phyloP scores from a whole-genome alignment of 2,329 filamentous ascomycete genomes.

The Zymoseptoria crescenta region DNA sequence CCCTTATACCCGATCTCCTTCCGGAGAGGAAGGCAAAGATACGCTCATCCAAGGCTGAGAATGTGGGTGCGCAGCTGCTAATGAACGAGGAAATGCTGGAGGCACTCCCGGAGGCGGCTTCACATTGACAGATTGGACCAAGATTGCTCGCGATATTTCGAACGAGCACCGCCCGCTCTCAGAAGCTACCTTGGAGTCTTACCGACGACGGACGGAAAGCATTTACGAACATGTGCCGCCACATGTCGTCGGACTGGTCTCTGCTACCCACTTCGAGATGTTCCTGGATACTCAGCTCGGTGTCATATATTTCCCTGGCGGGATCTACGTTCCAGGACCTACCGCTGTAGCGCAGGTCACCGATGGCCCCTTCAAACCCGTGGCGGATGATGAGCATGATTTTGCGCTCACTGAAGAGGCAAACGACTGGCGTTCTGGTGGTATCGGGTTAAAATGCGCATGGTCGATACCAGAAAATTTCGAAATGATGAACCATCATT shows the following conservation, averaged over 20 bases:
- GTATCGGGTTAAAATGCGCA: not conserved
- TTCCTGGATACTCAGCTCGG: not conserved
- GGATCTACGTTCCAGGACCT: not conserved
- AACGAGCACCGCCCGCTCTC: too few relatives aligned
- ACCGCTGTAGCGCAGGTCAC: not conserved
- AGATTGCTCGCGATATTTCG: too few relatives aligned
- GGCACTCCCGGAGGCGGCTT: too few relatives aligned
- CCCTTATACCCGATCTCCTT: conserved; percentile 1
- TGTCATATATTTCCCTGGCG: not conserved
- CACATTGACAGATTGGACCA: too few relatives aligned
- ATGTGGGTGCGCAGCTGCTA: too few relatives aligned
- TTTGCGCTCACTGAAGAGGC: not conserved
- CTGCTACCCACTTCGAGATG: too few relatives aligned
- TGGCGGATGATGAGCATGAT: not conserved
- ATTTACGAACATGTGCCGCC: too few relatives aligned
- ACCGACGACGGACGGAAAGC: too few relatives aligned
- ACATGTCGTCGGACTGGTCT: too few relatives aligned
- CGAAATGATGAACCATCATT: conserved; percentile 1
- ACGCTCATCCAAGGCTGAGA: not conserved
- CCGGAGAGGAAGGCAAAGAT: not conserved
- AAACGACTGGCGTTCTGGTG: not conserved
- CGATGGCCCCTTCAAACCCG: not conserved
- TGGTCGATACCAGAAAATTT: conserved; percentile 1
- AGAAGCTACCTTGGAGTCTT: too few relatives aligned
- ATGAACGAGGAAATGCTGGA: too few relatives aligned